Base-by-base conservation (phyloP, 2,329 filamentous ascomycete genomes). In the Rutstroemia sp. region DNA sequence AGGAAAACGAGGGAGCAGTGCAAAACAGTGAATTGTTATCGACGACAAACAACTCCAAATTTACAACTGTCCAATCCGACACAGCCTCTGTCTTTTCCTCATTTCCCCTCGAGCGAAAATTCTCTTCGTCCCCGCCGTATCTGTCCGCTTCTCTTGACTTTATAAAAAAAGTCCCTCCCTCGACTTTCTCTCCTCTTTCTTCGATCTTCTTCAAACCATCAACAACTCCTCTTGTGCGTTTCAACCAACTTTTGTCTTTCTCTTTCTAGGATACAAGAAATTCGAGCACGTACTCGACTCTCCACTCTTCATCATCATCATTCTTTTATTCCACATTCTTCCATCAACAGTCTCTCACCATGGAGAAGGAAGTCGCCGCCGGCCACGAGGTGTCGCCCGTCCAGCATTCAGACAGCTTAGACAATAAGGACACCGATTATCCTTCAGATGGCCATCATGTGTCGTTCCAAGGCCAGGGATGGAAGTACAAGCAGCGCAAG, bases 401-500 rank as follows among this genome's bases (percentile, higher is more conserved):
- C 41, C n/a, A 44, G 19, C 21, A 19, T 34, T n/a, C 37, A n/a
- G 21, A 34, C 9, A 42, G 17, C 17, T 14, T n/a, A 16, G 45
- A 49, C 27, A 34, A 23, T 38, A 38, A 34, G 17, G 27, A 8
- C 4, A 17, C 9, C 19, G 19, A 42, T 19, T n/a, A 44, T 7
- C 17, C 16, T 12, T 19, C 4, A 17, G 17, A 10, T 14, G 39
- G 45, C n/a, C 47, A 46, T 25, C 37, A 30, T 5, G 48, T 49
- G 1, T 25, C 39, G 2, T 44, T 55, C 25, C 10, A 51, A 19
- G 37, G 42, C 3, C 4, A 30, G 12, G 78, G 79, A 60, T 89
- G 86, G 86, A 85, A 83, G 73, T 89, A 91, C 76, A 83, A 79
- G 66, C 75, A 77, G 49, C 67, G 82, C 65, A 78, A 75, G 56